Percentiles rank a stretch among this genome's conserved stretches.
Evolutionary conservation across 2,329 filamentous ascomycete genomes (phyloP).

Genomic region (Xylaria hypoxylon): DNA sequence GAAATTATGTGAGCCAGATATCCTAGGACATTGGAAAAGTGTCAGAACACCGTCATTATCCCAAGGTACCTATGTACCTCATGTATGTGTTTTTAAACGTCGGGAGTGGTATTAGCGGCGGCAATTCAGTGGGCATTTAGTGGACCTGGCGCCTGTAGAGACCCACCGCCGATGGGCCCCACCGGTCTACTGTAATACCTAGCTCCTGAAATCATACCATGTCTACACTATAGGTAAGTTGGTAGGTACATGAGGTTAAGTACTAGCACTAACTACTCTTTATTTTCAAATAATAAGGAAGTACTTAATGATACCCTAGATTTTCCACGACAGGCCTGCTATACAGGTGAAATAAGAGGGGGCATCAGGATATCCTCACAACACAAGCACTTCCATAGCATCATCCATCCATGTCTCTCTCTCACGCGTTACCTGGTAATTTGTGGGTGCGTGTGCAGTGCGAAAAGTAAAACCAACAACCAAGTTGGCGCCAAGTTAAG

Average conservation of each 20-base stretch:
- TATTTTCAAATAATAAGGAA: too few relatives aligned
- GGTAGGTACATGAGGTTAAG: too few relatives aligned
- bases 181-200: too few relatives aligned
- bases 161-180: neutral
- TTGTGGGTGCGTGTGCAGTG: neutral
- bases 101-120: conserved; percentile 34
- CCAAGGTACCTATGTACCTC: conserved; percentile 1
- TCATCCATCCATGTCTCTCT: neutral
- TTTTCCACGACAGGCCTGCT: too few relatives aligned
- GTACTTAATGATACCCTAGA: too few relatives aligned
- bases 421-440: neutral
- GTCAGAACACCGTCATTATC: neutral
- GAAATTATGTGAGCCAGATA: conserved; percentile 25
- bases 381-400: neutral
- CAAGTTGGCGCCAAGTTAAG: neutral
- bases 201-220: neutral
- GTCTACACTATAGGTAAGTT: neutral
- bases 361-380: neutral
- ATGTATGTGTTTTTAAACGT: too few relatives aligned
- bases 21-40: conserved; percentile 18
- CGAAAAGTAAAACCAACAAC: neutral
- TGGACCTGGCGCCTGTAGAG: conserved; percentile 19
- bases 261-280: too few relatives aligned
- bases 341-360: neutral
- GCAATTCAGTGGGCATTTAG: conserved; percentile 29